Conservation (phyloP, 2,329 filamentous ascomycete genomes). For the Diaporthe destruens region DNA sequence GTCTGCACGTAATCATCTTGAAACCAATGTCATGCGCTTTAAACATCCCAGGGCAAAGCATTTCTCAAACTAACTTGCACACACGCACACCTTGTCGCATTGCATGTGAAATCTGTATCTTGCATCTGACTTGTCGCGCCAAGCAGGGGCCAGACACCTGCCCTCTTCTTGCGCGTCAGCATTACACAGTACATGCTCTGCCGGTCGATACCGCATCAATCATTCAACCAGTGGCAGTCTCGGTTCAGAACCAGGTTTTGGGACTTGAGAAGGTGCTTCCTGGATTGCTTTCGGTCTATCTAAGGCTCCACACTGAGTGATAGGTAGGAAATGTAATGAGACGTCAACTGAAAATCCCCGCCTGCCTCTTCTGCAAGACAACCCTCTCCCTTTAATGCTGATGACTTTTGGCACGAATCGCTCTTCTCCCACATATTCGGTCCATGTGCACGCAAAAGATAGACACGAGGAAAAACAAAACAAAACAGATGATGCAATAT, state of each 20-base stretch:
- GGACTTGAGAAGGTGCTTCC: constrained; percentile 36
- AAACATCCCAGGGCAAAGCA: constrained; percentile 14
- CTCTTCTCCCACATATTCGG: constrained; percentile 37
- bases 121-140: not conserved
- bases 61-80: not conserved
- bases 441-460: constrained; percentile 40
- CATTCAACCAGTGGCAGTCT: not conserved
- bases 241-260: not conserved
- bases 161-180: not conserved
- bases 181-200: too few relatives aligned
- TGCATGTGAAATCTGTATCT: constrained; percentile 12
- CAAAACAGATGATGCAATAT: constrained; percentile 48
- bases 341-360: constrained; percentile 18
- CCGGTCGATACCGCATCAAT: not conserved
- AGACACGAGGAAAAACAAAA: constrained; percentile 49
- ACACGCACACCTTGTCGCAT: not conserved
- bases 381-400: constrained; percentile 34
- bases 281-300: constrained; percentile 40
- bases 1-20: constrained; percentile 24
- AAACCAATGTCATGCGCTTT: constrained; percentile 17
- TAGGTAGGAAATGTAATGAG: constrained; percentile 38
- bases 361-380: constrained; percentile 28
- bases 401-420: constrained; percentile 38
- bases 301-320: constrained; percentile 40
- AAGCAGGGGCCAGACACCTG: not conserved